A percentile compares a stretch with the other conserved stretches of the same genome.
phyloP scores from a whole-genome alignment of 1,139 yeast species.

The Saccharomyces uvarum region DNA sequence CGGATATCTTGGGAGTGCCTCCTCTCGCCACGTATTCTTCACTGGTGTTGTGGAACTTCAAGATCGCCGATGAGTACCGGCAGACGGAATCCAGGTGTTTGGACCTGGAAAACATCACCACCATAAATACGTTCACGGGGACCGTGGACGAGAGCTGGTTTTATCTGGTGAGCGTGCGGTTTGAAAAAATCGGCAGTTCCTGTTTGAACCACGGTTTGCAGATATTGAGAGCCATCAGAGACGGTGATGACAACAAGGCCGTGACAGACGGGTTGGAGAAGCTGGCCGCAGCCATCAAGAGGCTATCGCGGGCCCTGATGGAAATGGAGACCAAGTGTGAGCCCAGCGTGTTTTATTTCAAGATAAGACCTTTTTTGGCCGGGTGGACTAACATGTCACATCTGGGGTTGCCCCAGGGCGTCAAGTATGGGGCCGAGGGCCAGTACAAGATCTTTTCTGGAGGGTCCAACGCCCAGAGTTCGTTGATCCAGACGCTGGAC shows the following conservation, averaged over 20 bases:
- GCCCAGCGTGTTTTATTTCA: constrained; percentile 81
- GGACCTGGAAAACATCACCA: constrained; percentile 50
- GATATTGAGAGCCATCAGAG: constrained; percentile 53
- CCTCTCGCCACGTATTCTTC: constrained; percentile 87
- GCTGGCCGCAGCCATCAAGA: constrained; percentile 65
- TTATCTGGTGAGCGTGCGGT: constrained; percentile 76
- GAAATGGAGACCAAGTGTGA: constrained; percentile 92
- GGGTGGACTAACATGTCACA: constrained; percentile 93
- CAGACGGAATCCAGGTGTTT: constrained; percentile 23
- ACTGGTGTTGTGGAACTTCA: constrained; percentile 81
- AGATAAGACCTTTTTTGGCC: constrained; percentile 82
- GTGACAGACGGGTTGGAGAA: constrained; percentile 23
- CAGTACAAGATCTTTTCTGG: constrained; percentile 63
- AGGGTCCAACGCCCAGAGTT: constrained; percentile 91
- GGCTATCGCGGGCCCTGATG: constrained; percentile 65
- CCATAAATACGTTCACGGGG: constrained; percentile 82
- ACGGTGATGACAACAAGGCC: constrained; percentile 23
- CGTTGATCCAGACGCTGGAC: constrained; percentile 81
- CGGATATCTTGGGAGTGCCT: constrained; percentile 62
- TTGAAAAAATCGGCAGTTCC: constrained; percentile 74
- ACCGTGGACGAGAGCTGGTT: constrained; percentile 92
- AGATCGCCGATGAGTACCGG: constrained; percentile 42
- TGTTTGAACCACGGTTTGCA: constrained; percentile 52
- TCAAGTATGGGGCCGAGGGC: constrained; percentile 62
- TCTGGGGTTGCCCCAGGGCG: constrained; percentile 75